Evolutionary conservation across 345 rosid genomes (phyloP).

Genomic region (Arabidopsis thaliana): DNA sequence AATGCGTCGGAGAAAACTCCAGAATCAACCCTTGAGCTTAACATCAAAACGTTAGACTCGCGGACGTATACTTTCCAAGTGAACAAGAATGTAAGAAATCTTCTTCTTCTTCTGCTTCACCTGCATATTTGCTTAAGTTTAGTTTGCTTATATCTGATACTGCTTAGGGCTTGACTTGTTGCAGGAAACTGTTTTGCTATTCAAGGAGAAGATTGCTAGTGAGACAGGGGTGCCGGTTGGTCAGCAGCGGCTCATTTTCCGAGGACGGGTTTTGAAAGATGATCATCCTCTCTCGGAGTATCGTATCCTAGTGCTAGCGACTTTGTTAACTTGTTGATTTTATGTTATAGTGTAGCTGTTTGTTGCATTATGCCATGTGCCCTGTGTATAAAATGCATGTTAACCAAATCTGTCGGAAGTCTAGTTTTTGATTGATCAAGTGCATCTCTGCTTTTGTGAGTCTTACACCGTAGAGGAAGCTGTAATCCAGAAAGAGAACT

Average conservation of each 20-base stretch:
- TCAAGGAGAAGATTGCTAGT: conserved; percentile 87
- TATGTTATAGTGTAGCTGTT: conserved; percentile 23
- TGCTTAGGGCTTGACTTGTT: conserved; percentile 33
- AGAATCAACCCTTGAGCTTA: conserved; percentile 69
- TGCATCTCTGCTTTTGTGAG: conserved; percentile 5
- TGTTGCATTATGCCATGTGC: conserved; percentile 3
- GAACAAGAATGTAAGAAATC: conserved; percentile 69
- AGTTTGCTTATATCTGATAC: conserved; percentile 2
- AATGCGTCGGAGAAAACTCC: conserved; percentile 55
- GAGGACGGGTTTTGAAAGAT: conserved; percentile 92
- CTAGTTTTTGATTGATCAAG: neutral
- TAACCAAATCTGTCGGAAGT: neutral
- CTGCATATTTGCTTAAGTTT: neutral
- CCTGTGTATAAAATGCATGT: conserved; percentile 7
- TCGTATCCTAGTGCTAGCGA: conserved; percentile 65
- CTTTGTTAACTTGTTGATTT: neutral
- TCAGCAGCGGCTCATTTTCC: conserved; percentile 90
- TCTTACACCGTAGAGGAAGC: neutral
- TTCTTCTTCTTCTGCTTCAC: neutral
- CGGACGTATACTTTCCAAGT: conserved; percentile 68
- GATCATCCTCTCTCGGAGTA: conserved; percentile 87
- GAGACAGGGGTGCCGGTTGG: conserved; percentile 77
- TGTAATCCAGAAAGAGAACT: neutral
- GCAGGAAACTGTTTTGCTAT: conserved; percentile 73
- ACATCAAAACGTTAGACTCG: conserved; percentile 88